Percentiles rank a stretch among this genome's conserved stretches.
These are phyloP conservation scores for Metschnikowia chrysomelidarum DNA, from an alignment of 805 yeast genomes.

Conservation along the genomic window DNA sequence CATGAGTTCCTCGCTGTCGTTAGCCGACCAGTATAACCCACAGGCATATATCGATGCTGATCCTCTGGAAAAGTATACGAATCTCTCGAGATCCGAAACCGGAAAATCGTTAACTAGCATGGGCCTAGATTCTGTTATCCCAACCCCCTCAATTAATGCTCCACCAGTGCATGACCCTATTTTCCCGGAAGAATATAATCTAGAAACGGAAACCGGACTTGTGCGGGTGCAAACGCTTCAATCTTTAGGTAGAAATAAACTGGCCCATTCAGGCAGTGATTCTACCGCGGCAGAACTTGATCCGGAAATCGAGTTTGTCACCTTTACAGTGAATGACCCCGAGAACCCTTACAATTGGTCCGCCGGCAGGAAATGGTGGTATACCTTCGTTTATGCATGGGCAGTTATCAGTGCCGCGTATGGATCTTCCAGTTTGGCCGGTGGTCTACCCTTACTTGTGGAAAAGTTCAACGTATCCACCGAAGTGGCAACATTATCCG, in stretches of 20 bases:
- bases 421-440: slow-evolving; percentile 89
- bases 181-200: slow-evolving; percentile 88
- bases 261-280: slow-evolving; percentile 21
- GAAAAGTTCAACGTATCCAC: slow-evolving; percentile 66
- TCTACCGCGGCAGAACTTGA: slow-evolving; percentile 38
- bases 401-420: slow-evolving; percentile 88
- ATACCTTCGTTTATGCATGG: slow-evolving; percentile 65
- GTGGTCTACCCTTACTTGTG: slow-evolving; percentile 69
- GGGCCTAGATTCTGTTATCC: slow-evolving; percentile 57
- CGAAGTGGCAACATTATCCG: slow-evolving; percentile 77
- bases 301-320: slow-evolving; percentile 79
- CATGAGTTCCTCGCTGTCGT: slow-evolving; percentile 15
- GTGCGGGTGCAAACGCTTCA: slow-evolving; percentile 77
- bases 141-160: slow-evolving; percentile 49
- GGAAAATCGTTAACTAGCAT: slow-evolving; percentile 60
- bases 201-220: slow-evolving; percentile 86
- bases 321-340: slow-evolving; percentile 76
- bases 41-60: slow-evolving; percentile 11
- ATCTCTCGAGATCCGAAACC: slow-evolving; percentile 51
- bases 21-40: slow-evolving; percentile 12
- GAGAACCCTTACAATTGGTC: slow-evolving; percentile 91
- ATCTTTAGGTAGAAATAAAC: slow-evolving; percentile 54
- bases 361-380: slow-evolving; percentile 51
- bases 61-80: slow-evolving; percentile 2
- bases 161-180: slow-evolving; percentile 59